phyloP scores from a whole-genome alignment of 2,329 filamentous ascomycete species.

The Exophiala phaeomuriformis region DNA sequence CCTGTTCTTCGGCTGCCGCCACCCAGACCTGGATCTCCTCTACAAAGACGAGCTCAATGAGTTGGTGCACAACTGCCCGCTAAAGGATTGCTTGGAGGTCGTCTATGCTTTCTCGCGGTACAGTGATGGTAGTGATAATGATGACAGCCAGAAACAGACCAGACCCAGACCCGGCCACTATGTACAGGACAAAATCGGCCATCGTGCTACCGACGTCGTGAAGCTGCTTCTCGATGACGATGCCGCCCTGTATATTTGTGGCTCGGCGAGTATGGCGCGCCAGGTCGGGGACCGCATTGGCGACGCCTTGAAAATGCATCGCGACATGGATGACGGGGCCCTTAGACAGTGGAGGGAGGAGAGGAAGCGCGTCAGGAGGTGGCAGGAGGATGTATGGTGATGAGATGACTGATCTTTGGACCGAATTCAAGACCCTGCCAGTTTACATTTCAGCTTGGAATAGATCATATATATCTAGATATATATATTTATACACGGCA shows the following conservation, averaged over 20 bases:
- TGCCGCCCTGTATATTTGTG: conserved; percentile 15
- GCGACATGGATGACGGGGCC: conserved; percentile 21
- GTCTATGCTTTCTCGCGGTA: conserved; percentile 10
- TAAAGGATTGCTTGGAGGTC: conserved; percentile 1
- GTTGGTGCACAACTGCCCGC: neutral
- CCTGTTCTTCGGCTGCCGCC: conserved; percentile 40
- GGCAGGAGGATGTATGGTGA: conserved; percentile 50
- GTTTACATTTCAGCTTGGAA: no score
- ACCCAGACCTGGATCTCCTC: conserved; percentile 34
- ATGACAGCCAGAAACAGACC: neutral
- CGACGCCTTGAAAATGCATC: conserved; percentile 21
- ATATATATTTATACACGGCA: no score
- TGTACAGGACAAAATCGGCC: conserved; percentile 7
- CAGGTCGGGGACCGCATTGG: conserved; percentile 36
- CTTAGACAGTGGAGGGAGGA: conserved; percentile 4
- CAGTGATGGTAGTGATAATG: conserved; percentile 1
- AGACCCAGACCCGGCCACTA: neutral
- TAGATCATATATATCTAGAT: no score
- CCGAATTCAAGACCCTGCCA: no score
- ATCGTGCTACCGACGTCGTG: neutral
- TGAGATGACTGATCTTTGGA: neutral
- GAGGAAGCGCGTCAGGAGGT: conserved; percentile 32
- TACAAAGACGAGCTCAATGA: conserved; percentile 27
- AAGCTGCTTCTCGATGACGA: conserved; percentile 8
- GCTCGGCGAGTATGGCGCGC: conserved; percentile 13